Percentiles rank a stretch among this genome's conserved stretches.
Conservation (phyloP, 306 rosid genomes). For the Benincasa hispida region DNA sequence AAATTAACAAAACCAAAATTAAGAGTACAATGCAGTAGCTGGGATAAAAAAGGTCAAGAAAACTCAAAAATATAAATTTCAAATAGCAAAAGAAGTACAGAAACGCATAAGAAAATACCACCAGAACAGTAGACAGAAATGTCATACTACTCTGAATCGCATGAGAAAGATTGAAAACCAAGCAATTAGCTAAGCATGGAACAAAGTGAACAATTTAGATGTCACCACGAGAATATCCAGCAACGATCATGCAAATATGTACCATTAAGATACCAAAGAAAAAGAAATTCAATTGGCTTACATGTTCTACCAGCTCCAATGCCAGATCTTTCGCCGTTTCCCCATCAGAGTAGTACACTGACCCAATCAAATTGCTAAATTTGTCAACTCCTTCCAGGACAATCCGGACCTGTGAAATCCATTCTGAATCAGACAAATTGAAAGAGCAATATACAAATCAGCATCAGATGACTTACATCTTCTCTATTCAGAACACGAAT, state of each 20-base stretch:
- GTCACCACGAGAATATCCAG: neutral
- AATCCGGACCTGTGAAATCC: slow-evolving; percentile 63
- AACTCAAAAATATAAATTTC: neutral
- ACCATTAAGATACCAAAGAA: neutral
- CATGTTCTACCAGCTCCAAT: slow-evolving; percentile 83
- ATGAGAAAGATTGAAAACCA: neutral
- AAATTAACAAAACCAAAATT: neutral
- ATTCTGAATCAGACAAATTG: slow-evolving; percentile 22
- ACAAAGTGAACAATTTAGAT: neutral
- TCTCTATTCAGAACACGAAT: slow-evolving; percentile 78
- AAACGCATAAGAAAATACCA: neutral
- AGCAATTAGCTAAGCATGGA: neutral
- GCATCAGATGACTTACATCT: slow-evolving; percentile 39
- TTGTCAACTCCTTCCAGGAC: slow-evolving; percentile 95
- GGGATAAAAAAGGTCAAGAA: neutral
- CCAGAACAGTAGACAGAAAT: neutral
- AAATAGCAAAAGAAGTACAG: neutral
- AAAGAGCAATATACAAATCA: slow-evolving; percentile 6
- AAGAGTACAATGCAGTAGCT: neutral
- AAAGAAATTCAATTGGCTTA: slow-evolving; percentile 17
- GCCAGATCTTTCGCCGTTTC: slow-evolving; percentile 92
- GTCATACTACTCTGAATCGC: neutral
- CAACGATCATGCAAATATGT: neutral
- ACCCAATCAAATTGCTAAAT: slow-evolving; percentile 92
- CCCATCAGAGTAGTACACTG: slow-evolving; percentile 86